Conservation (phyloP, 768 basidiomycete species). For the Termitomyces sp. region DNA sequence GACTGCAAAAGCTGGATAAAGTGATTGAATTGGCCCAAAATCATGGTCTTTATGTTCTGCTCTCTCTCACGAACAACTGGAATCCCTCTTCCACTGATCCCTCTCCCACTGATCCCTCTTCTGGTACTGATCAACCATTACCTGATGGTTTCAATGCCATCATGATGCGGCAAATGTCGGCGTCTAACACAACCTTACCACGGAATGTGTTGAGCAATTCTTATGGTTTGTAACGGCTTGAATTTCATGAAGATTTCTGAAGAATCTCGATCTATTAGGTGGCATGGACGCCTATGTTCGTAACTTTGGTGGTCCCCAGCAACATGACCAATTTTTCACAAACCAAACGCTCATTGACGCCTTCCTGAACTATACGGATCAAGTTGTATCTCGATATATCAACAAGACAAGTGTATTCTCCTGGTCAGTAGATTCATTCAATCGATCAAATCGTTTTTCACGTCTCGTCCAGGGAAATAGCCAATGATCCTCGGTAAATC, state of each 20-base stretch:
- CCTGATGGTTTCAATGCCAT: constrained; percentile 42
- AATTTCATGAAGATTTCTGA: background rate
- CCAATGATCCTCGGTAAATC: constrained; percentile 56
- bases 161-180: constrained; percentile 19
- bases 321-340: constrained; percentile 57
- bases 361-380: constrained; percentile 53
- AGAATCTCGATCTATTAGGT: constrained; percentile 24
- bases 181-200: constrained; percentile 22
- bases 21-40: constrained; percentile 48
- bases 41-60: constrained; percentile 44
- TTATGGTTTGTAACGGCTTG: constrained; percentile 34
- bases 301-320: constrained; percentile 30
- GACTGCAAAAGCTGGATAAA: constrained; percentile 57
- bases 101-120: background rate
- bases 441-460: constrained; percentile 10
- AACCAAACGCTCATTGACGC: constrained; percentile 40
- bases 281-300: constrained; percentile 66
- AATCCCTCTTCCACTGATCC: constrained; percentile 19
- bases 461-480: constrained; percentile 45
- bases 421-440: constrained; percentile 28
- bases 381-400: constrained; percentile 50
- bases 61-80: constrained; percentile 60
- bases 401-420: constrained; percentile 46
- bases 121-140: constrained; percentile 5
- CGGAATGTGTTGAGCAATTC: constrained; percentile 56